These are phyloP conservation scores for Discostella stelligera DNA, from an alignment of 352 stramenopile genomes.

Conservation along the genomic window DNA sequence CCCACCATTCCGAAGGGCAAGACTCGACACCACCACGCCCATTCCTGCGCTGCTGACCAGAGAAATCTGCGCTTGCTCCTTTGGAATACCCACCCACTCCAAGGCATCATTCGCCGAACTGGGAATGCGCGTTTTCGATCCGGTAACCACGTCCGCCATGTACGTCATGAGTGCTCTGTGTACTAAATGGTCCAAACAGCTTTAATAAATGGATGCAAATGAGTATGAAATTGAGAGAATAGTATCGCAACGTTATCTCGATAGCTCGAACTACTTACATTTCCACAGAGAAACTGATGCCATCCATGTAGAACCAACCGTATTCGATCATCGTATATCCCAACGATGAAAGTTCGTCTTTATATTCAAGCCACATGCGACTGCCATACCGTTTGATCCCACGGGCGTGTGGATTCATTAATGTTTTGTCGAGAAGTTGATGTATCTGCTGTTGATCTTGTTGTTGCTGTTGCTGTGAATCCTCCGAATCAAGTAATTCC, in stretches of 20 bases:
- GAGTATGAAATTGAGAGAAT: no score
- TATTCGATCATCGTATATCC: constrained; percentile 74
- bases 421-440: constrained; percentile 27
- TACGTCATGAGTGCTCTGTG: constrained; percentile 55
- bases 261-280: no score
- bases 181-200: constrained; percentile 63
- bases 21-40: constrained; percentile 40
- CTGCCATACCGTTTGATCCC: constrained; percentile 53
- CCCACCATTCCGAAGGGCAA: constrained; percentile 58
- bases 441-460: no score
- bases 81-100: constrained; percentile 56
- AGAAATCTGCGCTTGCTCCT: constrained; percentile 65
- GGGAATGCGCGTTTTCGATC: constrained; percentile 52
- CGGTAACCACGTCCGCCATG: constrained; percentile 57
- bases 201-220: no score
- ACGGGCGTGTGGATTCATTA: constrained; percentile 48
- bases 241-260: no score
- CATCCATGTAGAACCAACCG: constrained; percentile 67
- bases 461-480: constrained; percentile 9
- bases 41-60: constrained; percentile 66
- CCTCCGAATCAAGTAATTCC: constrained; percentile 38
- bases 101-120: constrained; percentile 41
- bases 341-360: constrained; percentile 50
- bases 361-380: constrained; percentile 57
- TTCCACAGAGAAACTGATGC: constrained; percentile 55